Evolutionary conservation across 352 stramenopile genomes (phyloP), one percentile per base, ranked within the genome.

Genomic region (Chrysophaeum taylorii): DNA sequence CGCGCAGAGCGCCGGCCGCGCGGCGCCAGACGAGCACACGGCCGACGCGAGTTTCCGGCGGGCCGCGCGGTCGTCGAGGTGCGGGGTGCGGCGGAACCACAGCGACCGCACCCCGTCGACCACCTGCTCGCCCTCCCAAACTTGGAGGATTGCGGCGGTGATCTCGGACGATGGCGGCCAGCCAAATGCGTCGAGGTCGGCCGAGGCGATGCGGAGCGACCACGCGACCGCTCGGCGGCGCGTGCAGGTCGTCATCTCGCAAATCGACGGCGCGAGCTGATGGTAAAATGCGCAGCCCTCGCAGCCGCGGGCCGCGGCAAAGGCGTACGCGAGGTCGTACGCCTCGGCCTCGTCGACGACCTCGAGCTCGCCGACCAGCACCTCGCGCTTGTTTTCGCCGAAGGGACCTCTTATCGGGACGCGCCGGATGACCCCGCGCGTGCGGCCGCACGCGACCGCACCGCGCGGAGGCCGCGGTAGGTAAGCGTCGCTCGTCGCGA

Each of bases 281-380:
- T 31, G 4, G 57, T 66, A 66, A 36, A 66, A 66, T 2, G 14
- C 14, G 57, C 57, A 66, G 57, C 57, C 57, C 5, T 66, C 14
- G 57, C 57, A 66, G 57, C 57, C 57, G 14, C 33, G 27, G 2
- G 41, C 27, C 12, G 16, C 31, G 33, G 57, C 2, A n/a, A 66
- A 66, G 35, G 27, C 31, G 14, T 35, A 66, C 14, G 57, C 57
- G 31, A 66, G 36, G 36, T 66, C 57, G 57, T 66, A 36, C 33
- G 18, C 57, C 36, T 66, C 57, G 1, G 31, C 57, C 16, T 36
- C 57, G 9, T 66, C 57, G 33, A 43, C 31, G n/a, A 66, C 12
- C 12, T 41, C 33, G 33, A 66, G 57, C 2, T 42, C 18, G 12
- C 57, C 57, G 14, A 66, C 57, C 2, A 45, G 15, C 33, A 35